Evolutionary conservation across 2,329 filamentous ascomycete genomes (phyloP).

Genomic region (Verticillium alfalfae): DNA sequence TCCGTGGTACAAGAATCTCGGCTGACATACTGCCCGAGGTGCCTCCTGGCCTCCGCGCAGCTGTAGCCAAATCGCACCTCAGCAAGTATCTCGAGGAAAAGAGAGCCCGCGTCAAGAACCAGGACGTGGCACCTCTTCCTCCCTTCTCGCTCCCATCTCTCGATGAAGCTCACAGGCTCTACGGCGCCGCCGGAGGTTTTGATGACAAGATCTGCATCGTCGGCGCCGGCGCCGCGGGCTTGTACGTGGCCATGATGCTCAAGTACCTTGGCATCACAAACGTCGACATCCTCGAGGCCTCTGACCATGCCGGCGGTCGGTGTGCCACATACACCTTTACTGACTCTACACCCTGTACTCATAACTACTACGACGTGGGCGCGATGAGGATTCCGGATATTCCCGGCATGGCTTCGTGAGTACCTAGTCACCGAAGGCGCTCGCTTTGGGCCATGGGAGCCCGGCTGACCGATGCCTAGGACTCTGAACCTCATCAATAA

Average conservation of each 20-base stretch:
- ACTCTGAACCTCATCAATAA: constrained; percentile 2
- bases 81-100: not conserved
- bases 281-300: constrained; percentile 26
- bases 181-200: not conserved
- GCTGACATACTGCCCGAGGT: not conserved
- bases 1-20: not conserved
- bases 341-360: constrained; percentile 7
- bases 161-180: not conserved
- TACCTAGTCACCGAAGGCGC: constrained; percentile 2
- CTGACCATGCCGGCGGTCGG: constrained; percentile 24
- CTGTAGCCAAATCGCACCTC: not conserved
- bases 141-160: not conserved
- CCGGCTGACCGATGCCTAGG: not conserved
- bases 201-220: constrained; percentile 21
- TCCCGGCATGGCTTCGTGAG: constrained; percentile 16
- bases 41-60: not conserved
- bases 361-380: constrained; percentile 34
- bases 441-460: not conserved
- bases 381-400: constrained; percentile 32
- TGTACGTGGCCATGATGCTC: constrained; percentile 26
- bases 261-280: constrained; percentile 18
- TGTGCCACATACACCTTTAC: constrained; percentile 26
- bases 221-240: constrained; percentile 26
- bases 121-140: not conserved
- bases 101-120: not conserved